Evolutionary conservation across 306 rosid genomes (phyloP), one percentile per base, ranked within the genome.

Genomic region (Ormosia semicastrata): DNA sequence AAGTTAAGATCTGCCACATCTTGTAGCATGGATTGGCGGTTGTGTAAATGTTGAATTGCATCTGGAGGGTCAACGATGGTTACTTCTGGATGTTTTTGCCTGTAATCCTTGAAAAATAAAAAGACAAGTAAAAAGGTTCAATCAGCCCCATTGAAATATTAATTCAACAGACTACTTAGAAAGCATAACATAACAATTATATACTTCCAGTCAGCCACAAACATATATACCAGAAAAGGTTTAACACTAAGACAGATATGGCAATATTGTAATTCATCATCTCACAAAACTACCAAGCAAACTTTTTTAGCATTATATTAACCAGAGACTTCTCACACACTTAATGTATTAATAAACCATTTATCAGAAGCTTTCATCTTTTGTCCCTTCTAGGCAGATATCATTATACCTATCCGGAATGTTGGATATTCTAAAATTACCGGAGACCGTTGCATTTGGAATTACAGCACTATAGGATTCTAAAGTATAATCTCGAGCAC

Each of bases 11-110:
- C 90, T 78, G 64, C 83, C 87, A 89, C 92, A 79, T 62, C 69
- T 85, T 86, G 86, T 59, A 86, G 90, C 92, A 89, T 86, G 78
- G 90, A 86, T 65, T 89, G 90, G 74, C 92, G 92, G 60, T 89
- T 89, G 80, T 82, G 87, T 68, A 89, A 78, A 56, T 72, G 89
- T 87, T 82, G 82, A 73, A 89, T 82, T 65, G 90, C 84, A 56
- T 73, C 85, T 0, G 92, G 92, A 50, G 89, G 89, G 80, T 89
- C 92, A 64, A 86, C 74, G 8, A 89, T 80, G 29, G 66, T 36
- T 40, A 89, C 90, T 62, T 89, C 89, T 30, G 89, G 87, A 85
- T 84, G 84, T 63, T 72, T 85, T 84, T 76, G 76, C 71, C 83
- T 73, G 73, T 76, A 89, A 77, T 89, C 90, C 92, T 89, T 86